A percentile compares a stretch with the other conserved stretches of the same genome.
Conservation (phyloP, 805 yeast species). For the Candida ulmi region DNA sequence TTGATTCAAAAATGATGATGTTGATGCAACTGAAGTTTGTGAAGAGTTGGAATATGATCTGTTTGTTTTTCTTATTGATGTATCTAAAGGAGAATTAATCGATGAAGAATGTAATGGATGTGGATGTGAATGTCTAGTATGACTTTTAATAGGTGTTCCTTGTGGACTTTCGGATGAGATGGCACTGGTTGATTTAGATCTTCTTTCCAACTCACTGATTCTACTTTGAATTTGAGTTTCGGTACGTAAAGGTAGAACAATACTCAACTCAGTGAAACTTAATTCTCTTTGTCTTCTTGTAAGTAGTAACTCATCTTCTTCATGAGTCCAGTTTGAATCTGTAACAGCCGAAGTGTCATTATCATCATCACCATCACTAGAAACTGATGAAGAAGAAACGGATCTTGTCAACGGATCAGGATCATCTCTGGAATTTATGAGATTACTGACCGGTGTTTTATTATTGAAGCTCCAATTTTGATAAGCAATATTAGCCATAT, state of each 20-base stretch:
- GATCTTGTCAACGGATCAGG: constrained; percentile 11
- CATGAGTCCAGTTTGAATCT: constrained; percentile 38
- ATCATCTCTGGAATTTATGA: not conserved
- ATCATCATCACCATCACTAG: not conserved
- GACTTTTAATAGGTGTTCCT: not conserved
- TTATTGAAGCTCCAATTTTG: constrained; percentile 9
- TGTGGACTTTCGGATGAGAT: not conserved
- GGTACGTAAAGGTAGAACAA: constrained; percentile 65
- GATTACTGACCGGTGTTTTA: no score
- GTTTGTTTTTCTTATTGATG: not conserved
- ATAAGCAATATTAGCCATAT: constrained; percentile 3
- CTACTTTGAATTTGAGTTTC: constrained; percentile 70
- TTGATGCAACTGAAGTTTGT: constrained; percentile 3
- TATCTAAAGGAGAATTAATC: not conserved
- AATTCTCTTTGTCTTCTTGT: constrained; percentile 52
- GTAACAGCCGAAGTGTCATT: not conserved
- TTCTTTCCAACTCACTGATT: constrained; percentile 38
- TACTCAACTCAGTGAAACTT: constrained; percentile 65
- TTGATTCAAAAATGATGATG: not conserved
- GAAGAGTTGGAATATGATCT: constrained; percentile 9
- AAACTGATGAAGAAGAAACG: not conserved
- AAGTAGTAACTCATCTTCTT: constrained; percentile 66
- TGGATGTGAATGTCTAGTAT: constrained; percentile 2
- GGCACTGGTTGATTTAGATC: constrained; percentile 3
- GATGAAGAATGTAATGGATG: constrained; percentile 4